These are phyloP conservation scores for Stachybotrys chartarum DNA, from an alignment of 2,329 filamentous ascomycete species.

Conservation along the genomic window DNA sequence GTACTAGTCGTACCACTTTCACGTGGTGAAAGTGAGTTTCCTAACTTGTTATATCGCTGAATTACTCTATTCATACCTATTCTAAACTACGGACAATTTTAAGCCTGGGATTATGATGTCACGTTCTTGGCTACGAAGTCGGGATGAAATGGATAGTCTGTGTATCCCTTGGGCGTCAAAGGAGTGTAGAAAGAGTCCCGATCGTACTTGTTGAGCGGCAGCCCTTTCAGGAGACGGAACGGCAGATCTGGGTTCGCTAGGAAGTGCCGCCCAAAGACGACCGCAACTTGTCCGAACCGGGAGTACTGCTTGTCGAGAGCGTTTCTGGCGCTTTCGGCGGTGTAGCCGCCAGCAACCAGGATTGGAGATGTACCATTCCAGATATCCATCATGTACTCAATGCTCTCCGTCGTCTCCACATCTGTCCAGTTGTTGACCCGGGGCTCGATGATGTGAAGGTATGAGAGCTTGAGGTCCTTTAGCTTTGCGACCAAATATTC, in stretches of 20 bases:
- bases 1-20: no score
- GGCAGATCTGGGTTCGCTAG: conserved; percentile 10
- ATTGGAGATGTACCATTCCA: conserved; percentile 17
- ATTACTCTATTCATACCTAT: no score
- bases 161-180: conserved; percentile 7
- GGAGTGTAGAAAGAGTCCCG: conserved; percentile 13
- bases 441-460: conserved; percentile 53
- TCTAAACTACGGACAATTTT: no score
- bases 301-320: conserved; percentile 16
- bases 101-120: no score
- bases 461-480: conserved; percentile 47
- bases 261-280: conserved; percentile 18
- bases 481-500: conserved; percentile 43
- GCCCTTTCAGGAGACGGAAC: conserved; percentile 12
- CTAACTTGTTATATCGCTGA: no score
- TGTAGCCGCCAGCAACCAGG: conserved; percentile 22
- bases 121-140: no score
- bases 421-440: conserved; percentile 38
- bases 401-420: conserved; percentile 14
- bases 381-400: conserved; percentile 16
- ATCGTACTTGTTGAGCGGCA: conserved; percentile 15
- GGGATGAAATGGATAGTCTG: conserved; percentile 11
- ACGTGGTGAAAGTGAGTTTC: no score
- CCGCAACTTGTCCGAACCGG: no score
- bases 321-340: conserved; percentile 12